phyloP scores from a whole-genome alignment of 1,284 basidiomycete genomes.

The Marasmius sp. region DNA sequence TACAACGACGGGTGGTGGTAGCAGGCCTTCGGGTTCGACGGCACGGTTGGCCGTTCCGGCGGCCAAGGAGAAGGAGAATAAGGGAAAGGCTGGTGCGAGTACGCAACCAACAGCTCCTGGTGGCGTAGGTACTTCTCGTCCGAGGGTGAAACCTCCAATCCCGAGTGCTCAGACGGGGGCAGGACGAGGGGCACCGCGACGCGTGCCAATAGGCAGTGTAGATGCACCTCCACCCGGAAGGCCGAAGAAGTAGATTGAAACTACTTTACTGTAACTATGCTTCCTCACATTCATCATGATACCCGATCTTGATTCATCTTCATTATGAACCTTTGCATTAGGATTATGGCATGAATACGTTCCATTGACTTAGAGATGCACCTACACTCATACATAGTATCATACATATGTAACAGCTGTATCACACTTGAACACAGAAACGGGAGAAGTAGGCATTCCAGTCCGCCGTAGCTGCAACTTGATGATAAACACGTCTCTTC shows the following conservation, averaged over 20 bases:
- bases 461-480: no score
- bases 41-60: no score
- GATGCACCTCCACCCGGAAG: slow-evolving; percentile 49
- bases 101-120: background rate
- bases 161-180: slow-evolving; percentile 13
- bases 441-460: slow-evolving; percentile 55
- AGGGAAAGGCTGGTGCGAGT: slow-evolving; percentile 18
- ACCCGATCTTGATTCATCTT: background rate
- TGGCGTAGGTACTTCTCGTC: background rate
- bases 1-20: background rate
- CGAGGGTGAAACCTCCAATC: background rate
- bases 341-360: background rate
- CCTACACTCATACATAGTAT: background rate
- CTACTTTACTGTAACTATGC: background rate
- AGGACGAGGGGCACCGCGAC: slow-evolving; percentile 46
- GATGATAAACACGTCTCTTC: no score
- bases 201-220: slow-evolving; percentile 57
- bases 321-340: background rate
- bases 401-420: background rate
- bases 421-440: slow-evolving; percentile 24
- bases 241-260: slow-evolving; percentile 27
- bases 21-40: no score
- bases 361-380: background rate
- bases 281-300: no score
- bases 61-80: slow-evolving; percentile 42